Evolutionary conservation across 768 basidiomycete genomes (phyloP), one percentile per base, ranked within the genome.

Genomic region (Ephemerocybe angulata): DNA sequence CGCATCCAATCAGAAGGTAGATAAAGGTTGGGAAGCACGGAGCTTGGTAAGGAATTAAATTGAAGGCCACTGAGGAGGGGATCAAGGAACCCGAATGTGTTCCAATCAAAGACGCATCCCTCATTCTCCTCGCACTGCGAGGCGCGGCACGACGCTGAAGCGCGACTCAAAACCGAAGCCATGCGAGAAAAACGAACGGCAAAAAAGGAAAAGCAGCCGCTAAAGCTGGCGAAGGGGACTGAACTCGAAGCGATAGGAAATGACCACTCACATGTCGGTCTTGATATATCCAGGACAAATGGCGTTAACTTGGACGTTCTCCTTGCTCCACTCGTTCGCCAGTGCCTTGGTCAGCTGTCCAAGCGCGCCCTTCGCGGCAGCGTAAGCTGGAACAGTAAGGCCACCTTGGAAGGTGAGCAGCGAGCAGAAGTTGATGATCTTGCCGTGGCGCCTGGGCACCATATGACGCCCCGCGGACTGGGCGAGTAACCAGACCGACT

Each of bases 401-500:
- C 85, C 86, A 52, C 81, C 84, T 65, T 85, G 81, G 69, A 79
- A 84, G 4, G 78, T 79, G 25, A 83, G 72, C n/a, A 85, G 70
- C 29, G 81, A 83, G 43, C 81, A 83, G 54, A 88, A 78, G 69
- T 87, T 88, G 73, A 90, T 86, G 62, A 90, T 86, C 65, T 87
- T 87, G 35, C 86, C 86, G 27, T 74, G 71, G 48, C 68, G 76
- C 62, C 73, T 83, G 52, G 77, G 84, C 11, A 94, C 83, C 93
- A 95, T 95, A 73, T 97, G 94, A 58, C 79, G 76, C 12, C 91
- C 93, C n/a, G 88, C 88, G 48, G 90, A 88, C 70, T 89, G 88
- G 15, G 84, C 85, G 58, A 95, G 86, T 27, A 92, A 78, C 82
- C 88, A 97, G 55, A 81, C 84, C 7, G 91, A 83, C 70, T 91